phyloP scores from a whole-genome alignment of 2,329 filamentous ascomycete genomes.

The Ophioceras dolichostomum region DNA sequence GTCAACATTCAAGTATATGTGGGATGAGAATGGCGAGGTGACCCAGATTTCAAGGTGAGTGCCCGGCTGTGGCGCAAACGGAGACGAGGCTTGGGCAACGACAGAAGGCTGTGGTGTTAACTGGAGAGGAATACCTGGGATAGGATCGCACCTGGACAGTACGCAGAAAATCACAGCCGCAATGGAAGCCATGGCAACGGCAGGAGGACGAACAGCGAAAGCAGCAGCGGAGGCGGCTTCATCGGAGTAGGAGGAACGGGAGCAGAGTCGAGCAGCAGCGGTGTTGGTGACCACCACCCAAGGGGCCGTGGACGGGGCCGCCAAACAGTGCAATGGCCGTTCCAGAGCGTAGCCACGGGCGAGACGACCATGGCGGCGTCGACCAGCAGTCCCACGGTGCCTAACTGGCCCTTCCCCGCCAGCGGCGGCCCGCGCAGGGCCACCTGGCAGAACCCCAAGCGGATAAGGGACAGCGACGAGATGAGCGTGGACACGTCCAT shows the following conservation, averaged over 20 bases:
- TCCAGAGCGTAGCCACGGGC: conserved; percentile 18
- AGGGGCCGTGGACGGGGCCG: conserved; percentile 4
- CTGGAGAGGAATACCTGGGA: too few relatives aligned
- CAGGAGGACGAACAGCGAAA: background rate
- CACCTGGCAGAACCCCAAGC: conserved; percentile 13
- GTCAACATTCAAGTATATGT: conserved; percentile 13
- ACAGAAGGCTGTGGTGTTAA: too few relatives aligned
- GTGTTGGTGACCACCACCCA: background rate
- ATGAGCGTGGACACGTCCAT: conserved; percentile 24
- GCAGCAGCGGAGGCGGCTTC: background rate
- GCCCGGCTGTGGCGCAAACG: too few relatives aligned
- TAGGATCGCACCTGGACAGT: conserved; percentile 1
- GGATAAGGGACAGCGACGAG: conserved; percentile 2
- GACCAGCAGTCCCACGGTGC: conserved; percentile 8
- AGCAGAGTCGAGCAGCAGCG: conserved; percentile 3
- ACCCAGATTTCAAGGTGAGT: conserved; percentile 6
- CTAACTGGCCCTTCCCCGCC: conserved; percentile 3
- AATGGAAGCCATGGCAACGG: background rate
- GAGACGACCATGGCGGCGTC: conserved; percentile 8
- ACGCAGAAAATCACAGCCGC: background rate
- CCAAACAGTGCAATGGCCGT: conserved; percentile 21
- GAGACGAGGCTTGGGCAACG: background rate
- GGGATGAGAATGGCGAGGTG: conserved; percentile 17
- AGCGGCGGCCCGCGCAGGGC: conserved; percentile 6
- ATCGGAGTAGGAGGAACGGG: conserved; percentile 3